phyloP scores from a whole-genome alignment of 768 basidiomycete genomes.

The Trametes cinnabarina region DNA sequence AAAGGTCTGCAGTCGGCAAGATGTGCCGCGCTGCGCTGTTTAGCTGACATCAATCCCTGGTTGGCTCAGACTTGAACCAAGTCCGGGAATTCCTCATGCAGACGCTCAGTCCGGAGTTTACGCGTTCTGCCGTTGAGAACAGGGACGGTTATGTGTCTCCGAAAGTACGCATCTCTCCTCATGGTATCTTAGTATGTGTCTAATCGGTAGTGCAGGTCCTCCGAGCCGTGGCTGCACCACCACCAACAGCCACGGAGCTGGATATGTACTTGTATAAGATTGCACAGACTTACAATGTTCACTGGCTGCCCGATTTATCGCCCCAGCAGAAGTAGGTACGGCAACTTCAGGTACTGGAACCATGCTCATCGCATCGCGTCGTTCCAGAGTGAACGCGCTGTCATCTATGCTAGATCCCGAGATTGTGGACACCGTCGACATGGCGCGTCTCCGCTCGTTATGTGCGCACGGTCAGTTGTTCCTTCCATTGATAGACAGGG shows the following conservation, averaged over 20 bases:
- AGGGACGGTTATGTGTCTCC: conserved; percentile 53
- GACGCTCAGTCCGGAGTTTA: conserved; percentile 56
- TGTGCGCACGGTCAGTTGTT: conserved; percentile 59
- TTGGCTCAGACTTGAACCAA: conserved; percentile 50
- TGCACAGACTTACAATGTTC: conserved; percentile 49
- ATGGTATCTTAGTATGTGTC: neutral
- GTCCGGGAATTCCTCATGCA: conserved; percentile 55
- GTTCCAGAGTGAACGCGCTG: conserved; percentile 47
- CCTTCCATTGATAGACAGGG: conserved; percentile 1
- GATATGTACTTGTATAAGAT: conserved; percentile 55
- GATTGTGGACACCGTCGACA: conserved; percentile 50
- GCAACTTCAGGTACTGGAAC: neutral
- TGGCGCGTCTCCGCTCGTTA: conserved; percentile 51
- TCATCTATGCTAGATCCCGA: conserved; percentile 60
- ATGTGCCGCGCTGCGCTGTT: neutral
- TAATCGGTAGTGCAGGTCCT: conserved; percentile 39
- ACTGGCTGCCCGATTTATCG: conserved; percentile 61
- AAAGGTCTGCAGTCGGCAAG: conserved; percentile 44
- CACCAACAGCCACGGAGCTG: conserved; percentile 55
- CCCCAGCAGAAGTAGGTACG: conserved; percentile 59
- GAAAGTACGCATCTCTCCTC: conserved; percentile 34
- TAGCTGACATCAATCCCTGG: neutral
- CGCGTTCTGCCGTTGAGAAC: conserved; percentile 49
- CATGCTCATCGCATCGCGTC: conserved; percentile 1
- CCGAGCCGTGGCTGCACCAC: conserved; percentile 48